Evolutionary conservation across 345 rosid genomes (phyloP).

Genomic region (Anastatica hierochuntica): DNA sequence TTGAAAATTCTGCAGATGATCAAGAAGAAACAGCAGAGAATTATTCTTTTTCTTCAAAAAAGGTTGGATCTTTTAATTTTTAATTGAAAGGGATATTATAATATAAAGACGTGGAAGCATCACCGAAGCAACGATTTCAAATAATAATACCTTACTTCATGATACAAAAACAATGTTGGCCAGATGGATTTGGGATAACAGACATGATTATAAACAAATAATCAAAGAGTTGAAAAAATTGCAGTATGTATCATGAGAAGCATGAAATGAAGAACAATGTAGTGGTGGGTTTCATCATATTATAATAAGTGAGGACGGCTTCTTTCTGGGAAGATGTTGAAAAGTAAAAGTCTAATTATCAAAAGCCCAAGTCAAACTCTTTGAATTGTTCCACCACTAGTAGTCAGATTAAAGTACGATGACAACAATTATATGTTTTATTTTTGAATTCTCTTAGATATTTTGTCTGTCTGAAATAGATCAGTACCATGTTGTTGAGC

Average conservation of each 20-base stretch:
- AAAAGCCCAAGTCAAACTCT: too few species aligned
- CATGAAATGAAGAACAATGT: slow-evolving; percentile 17
- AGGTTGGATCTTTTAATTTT: slow-evolving; percentile 6
- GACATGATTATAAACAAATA: not conserved
- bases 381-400: too few species aligned
- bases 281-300: too few species aligned
- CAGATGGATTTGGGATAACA: slow-evolving; percentile 1
- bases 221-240: slow-evolving; percentile 3
- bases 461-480: too few species aligned
- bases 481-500: too few species aligned
- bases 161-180: slow-evolving; percentile 11
- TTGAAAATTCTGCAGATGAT: slow-evolving; percentile 1
- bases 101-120: slow-evolving; percentile 30
- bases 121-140: slow-evolving; percentile 18
- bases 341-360: too few species aligned
- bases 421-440: too few species aligned
- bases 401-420: too few species aligned
- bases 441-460: too few species aligned
- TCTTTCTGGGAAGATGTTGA: slow-evolving; percentile 2
- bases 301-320: slow-evolving; percentile 7
- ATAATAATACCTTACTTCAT: slow-evolving; percentile 15
- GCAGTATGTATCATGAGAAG: slow-evolving; percentile 16
- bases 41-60: too few species aligned
- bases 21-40: slow-evolving; percentile 1
- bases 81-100: not conserved